These are phyloP conservation scores for Penicillium verhagenii DNA, from an alignment of 495 filamentous ascomycete genomes.

Conservation along the genomic window DNA sequence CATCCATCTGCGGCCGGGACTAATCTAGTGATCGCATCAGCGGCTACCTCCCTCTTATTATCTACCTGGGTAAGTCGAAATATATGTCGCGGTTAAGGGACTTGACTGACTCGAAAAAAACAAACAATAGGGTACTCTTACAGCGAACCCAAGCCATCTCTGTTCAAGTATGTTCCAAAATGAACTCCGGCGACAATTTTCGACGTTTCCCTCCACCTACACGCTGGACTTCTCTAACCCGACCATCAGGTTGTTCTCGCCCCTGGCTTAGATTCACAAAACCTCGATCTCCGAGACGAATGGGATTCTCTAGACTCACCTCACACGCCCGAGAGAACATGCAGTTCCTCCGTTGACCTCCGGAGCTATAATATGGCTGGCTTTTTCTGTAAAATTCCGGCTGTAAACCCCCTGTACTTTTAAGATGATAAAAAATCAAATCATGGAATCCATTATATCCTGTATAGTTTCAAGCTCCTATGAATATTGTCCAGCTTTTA, in stretches of 20 bases:
- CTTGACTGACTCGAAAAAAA: not conserved
- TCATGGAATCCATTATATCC: not conserved
- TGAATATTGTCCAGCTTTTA: not conserved
- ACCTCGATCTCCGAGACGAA: not conserved
- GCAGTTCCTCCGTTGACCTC: not conserved
- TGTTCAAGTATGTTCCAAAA: slow-evolving; percentile 69
- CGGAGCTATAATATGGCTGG: not conserved
- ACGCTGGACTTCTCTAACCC: slow-evolving; percentile 14
- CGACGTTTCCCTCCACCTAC: not conserved
- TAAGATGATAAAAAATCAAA: not conserved
- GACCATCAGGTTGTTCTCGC: slow-evolving; percentile 63
- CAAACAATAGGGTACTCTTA: slow-evolving; percentile 75
- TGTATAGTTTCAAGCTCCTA: not conserved
- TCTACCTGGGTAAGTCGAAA: slow-evolving; percentile 80
- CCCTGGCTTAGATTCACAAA: slow-evolving; percentile 52
- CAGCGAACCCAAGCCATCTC: slow-evolving; percentile 85
- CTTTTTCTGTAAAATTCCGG: not conserved
- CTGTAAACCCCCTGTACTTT: slow-evolving; percentile 1
- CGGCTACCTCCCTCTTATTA: slow-evolving; percentile 93
- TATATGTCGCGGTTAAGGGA: not conserved
- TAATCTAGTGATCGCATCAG: slow-evolving; percentile 43
- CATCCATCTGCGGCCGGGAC: not conserved
- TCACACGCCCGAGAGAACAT: not conserved
- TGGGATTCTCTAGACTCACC: not conserved
- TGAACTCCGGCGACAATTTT: not conserved